Evolutionary conservation across 2,329 filamentous ascomycete species (phyloP).

Genomic region (Magnaporthiopsis incrustans): DNA sequence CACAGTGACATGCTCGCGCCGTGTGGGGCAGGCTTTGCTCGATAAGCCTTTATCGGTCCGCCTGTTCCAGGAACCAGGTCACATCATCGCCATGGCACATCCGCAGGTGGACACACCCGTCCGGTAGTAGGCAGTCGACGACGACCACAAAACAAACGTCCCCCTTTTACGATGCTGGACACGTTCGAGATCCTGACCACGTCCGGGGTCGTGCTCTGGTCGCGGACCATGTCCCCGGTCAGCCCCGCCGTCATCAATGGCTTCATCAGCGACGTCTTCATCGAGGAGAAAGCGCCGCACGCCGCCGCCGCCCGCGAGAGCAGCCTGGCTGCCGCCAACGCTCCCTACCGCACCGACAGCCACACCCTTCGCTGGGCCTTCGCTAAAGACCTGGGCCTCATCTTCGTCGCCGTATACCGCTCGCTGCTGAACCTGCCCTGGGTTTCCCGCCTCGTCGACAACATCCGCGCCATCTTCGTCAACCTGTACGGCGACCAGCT

Average conservation of each 20-base stretch:
- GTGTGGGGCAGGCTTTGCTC: neutral
- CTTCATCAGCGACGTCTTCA: constrained; percentile 94
- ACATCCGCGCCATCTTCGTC: constrained; percentile 86
- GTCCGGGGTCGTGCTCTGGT: constrained; percentile 95
- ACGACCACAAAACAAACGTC: neutral
- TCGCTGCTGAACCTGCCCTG: constrained; percentile 91
- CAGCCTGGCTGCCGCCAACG: constrained; percentile 53
- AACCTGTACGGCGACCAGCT: constrained; percentile 85
- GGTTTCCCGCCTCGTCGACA: constrained; percentile 94
- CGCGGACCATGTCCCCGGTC: constrained; percentile 72
- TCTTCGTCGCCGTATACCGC: constrained; percentile 97
- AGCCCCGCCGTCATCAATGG: constrained; percentile 81
- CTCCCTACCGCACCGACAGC: constrained; percentile 80
- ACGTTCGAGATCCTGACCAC: constrained; percentile 95
- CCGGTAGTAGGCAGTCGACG: neutral
- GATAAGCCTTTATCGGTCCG: neutral
- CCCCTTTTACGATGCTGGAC: constrained; percentile 64
- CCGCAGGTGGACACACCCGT: neutral
- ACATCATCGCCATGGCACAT: neutral
- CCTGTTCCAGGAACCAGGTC: neutral
- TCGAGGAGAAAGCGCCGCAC: constrained; percentile 75
- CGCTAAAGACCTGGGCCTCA: constrained; percentile 84
- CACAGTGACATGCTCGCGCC: neutral
- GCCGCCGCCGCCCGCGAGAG: constrained; percentile 51
- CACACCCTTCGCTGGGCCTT: constrained; percentile 93